These are phyloP conservation scores for Spergularia azorica DNA, from an alignment of 179 eudicot genomes.

Conservation along the genomic window DNA sequence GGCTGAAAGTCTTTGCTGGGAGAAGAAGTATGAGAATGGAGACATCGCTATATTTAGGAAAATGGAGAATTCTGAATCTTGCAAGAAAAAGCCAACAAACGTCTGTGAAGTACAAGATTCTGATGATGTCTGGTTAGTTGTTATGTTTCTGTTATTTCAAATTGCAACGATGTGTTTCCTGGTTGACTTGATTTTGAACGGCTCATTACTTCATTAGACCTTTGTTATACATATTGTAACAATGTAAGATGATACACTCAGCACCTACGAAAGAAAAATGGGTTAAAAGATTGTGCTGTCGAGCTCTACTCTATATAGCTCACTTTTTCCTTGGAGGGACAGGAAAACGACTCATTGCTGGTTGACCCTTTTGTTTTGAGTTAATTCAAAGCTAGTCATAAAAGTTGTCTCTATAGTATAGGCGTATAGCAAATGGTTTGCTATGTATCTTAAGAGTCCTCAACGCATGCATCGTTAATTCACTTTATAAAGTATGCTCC, in stretches of 20 bases:
- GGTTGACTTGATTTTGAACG: not conserved
- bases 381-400: not conserved
- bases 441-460: not conserved
- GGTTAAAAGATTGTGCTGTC: not conserved
- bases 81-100: constrained; percentile 33
- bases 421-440: not conserved
- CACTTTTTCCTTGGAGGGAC: not conserved
- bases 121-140: constrained; percentile 49
- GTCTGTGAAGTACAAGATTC: constrained; percentile 40
- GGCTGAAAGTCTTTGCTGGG: constrained; percentile 56
- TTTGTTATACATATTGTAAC: too few relatives aligned
- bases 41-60: constrained; percentile 54
- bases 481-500: not conserved
- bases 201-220: not conserved
- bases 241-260: not conserved
- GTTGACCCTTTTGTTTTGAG: not conserved
- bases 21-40: constrained; percentile 58
- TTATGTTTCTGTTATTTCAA: constrained; percentile 1
- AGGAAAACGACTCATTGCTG: not conserved
- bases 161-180: not conserved
- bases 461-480: not conserved
- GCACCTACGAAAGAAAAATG: not conserved
- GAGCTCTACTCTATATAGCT: not conserved
- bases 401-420: not conserved
- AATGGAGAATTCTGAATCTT: constrained; percentile 41